Evolutionary conservation across 768 basidiomycete species (phyloP), one percentile per base, ranked within the genome.

Genomic region (Boletus patriciae): DNA sequence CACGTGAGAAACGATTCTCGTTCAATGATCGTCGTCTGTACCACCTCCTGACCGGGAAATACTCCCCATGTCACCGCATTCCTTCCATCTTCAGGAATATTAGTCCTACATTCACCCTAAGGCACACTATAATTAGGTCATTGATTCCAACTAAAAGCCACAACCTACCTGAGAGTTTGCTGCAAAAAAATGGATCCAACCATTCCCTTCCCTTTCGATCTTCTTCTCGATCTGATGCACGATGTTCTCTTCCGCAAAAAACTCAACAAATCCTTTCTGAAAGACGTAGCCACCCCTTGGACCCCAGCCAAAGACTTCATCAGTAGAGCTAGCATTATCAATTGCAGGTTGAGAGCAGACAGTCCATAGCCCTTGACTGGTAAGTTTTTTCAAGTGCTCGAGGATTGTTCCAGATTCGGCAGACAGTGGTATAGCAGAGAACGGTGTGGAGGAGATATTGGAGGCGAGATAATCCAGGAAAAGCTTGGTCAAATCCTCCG

Each of bases 61-160:
- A 98, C 88, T 54, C 95, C 97, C 97, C 97, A 99, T 1, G 97
- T 99, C 8, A 99, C 97, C 0, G 94, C 95, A 71, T 98, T 98
- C 54, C 91, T 83, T 15, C 84, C 88, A 34, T 83, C 85, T 45
- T 87, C 84, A 1, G 82, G 78, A 23, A 96, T 83, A 68, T 97
- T 98, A 13, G 85, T 93, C 61, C 79, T 76, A 58, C 80, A 85
- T 47, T 92, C 88, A 27, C 91, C 94, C 89, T 93, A 5, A 54
- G 15, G 25, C 1, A 47, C 13, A 8, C 21, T 40, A 19, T 16
- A 16, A 18, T 45, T 13, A 50, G 21, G 11, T 29, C 41, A 37
- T 47, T 16, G 10, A 44, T 40, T 18, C 43, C 18, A 6, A 48
- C 10, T 23, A 19, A 43, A 51, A 42, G 4, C 1, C 27, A 41